A percentile compares a stretch with the other conserved stretches of the same genome.
These are phyloP conservation scores for Forsythia viridissima DNA, from an alignment of 257 asterid genomes.

Conservation along the genomic window DNA sequence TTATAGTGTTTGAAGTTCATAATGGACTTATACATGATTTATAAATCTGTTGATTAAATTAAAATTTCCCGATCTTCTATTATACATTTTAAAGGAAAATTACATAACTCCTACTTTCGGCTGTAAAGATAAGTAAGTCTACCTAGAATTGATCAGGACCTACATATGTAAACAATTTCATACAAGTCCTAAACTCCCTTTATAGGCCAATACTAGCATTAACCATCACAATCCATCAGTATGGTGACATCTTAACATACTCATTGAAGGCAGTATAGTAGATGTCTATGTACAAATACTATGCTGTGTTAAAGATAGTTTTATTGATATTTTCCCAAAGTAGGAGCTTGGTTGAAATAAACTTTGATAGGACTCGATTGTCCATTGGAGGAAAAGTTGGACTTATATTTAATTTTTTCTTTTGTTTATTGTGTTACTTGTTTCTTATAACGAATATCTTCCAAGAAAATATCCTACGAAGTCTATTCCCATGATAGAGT, in stretches of 20 bases:
- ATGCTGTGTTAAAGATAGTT: neutral
- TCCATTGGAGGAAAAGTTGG: neutral
- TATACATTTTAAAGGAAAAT: neutral
- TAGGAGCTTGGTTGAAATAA: neutral
- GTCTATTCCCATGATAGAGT: no score
- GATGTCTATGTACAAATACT: neutral
- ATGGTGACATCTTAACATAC: neutral
- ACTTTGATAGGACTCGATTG: neutral
- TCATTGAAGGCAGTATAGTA: neutral
- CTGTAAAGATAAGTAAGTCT: neutral
- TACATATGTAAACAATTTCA: neutral
- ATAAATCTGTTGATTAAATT: neutral
- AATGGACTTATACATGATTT: neutral
- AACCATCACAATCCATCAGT: neutral
- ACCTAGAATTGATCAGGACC: neutral
- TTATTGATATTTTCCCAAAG: neutral
- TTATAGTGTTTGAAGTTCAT: neutral
- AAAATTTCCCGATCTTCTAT: neutral
- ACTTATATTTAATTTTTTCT: neutral
- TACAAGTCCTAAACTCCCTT: slow-evolving; percentile 1
- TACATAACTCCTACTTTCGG: neutral
- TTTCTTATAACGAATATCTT: neutral
- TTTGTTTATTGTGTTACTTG: neutral
- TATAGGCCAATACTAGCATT: neutral
- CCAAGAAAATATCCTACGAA: neutral